Percentiles rank a stretch among this genome's conserved stretches.
phyloP scores from a whole-genome alignment of 441 rosid species.

The Eruca vesicaria region DNA sequence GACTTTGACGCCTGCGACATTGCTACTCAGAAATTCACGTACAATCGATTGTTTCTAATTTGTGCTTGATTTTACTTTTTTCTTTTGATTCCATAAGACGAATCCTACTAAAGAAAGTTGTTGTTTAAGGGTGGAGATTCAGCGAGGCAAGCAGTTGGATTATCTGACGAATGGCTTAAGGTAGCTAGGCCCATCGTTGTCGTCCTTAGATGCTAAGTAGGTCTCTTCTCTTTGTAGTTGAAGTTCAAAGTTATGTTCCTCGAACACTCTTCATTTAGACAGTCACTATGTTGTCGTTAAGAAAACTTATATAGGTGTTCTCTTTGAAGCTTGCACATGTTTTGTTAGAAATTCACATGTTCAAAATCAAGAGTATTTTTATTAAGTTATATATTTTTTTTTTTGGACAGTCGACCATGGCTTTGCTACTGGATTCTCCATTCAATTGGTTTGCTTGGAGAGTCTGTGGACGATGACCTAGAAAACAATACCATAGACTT shows the following conservation, averaged over 20 bases:
- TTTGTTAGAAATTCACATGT: neutral
- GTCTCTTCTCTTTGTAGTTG: slow-evolving; percentile 12
- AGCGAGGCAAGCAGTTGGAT: slow-evolving; percentile 67
- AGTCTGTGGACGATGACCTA: slow-evolving; percentile 52
- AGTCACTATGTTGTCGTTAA: neutral
- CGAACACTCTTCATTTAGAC: neutral
- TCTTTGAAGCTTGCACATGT: neutral
- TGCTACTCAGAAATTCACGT: slow-evolving; percentile 49
- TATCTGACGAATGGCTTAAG: slow-evolving; percentile 62
- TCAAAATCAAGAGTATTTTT: neutral
- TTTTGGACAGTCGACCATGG: slow-evolving; percentile 80
- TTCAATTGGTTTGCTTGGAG: slow-evolving; percentile 79
- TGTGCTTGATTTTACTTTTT: neutral
- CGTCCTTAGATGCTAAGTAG: slow-evolving; percentile 76
- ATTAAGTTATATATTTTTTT: neutral
- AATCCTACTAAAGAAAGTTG: slow-evolving; percentile 13
- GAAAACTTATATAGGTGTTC: neutral
- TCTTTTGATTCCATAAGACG: neutral
- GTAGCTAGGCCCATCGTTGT: slow-evolving; percentile 58
- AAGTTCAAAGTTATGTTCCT: neutral
- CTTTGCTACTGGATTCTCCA: slow-evolving; percentile 95
- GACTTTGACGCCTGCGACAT: slow-evolving; percentile 49
- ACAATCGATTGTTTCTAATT: neutral
- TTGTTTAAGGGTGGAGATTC: slow-evolving; percentile 61
- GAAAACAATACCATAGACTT: slow-evolving; percentile 57